Conservation (phyloP, 768 basidiomycete species). For the Boletus rufocinnamomeus region DNA sequence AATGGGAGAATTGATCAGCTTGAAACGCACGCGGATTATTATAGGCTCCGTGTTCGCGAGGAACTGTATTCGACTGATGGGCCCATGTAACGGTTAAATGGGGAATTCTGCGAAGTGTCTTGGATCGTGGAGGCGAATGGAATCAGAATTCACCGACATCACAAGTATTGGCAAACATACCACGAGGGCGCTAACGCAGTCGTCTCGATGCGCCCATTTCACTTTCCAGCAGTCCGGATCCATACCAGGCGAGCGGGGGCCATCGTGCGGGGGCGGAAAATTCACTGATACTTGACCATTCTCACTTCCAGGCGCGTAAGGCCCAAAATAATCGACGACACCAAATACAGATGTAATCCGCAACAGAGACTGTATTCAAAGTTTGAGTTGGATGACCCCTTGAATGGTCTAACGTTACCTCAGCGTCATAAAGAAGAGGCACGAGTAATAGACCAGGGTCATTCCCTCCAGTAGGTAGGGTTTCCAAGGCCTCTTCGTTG, state of each 20-base stretch:
- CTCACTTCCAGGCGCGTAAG: slow-evolving; percentile 28
- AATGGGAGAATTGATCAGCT: slow-evolving; percentile 8
- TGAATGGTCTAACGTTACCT: slow-evolving; percentile 41
- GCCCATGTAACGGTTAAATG: slow-evolving; percentile 81
- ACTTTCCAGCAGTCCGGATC: slow-evolving; percentile 67
- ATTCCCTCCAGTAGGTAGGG: slow-evolving; percentile 10
- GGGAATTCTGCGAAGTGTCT: slow-evolving; percentile 72
- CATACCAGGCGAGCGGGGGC: slow-evolving; percentile 57
- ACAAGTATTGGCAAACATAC: slow-evolving; percentile 39
- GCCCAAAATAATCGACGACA: slow-evolving; percentile 55
- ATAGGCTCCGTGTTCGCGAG: slow-evolving; percentile 21
- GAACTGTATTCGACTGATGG: slow-evolving; percentile 50
- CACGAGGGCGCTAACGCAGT: slow-evolving; percentile 71
- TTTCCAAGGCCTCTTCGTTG: slow-evolving; percentile 53
- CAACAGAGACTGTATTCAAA: slow-evolving; percentile 46
- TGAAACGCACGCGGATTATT: slow-evolving; percentile 13
- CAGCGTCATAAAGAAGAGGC: slow-evolving; percentile 60
- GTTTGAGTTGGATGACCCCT: slow-evolving; percentile 8
- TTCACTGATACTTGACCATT: slow-evolving; percentile 19
- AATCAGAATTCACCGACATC: slow-evolving; percentile 5
- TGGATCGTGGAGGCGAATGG: neutral
- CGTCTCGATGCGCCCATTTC: slow-evolving; percentile 77
- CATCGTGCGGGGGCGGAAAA: slow-evolving; percentile 56
- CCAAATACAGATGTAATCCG: slow-evolving; percentile 64
- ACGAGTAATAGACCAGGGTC: slow-evolving; percentile 46